Conservation (phyloP, 306 rosid genomes). For the Prunus davidiana region DNA sequence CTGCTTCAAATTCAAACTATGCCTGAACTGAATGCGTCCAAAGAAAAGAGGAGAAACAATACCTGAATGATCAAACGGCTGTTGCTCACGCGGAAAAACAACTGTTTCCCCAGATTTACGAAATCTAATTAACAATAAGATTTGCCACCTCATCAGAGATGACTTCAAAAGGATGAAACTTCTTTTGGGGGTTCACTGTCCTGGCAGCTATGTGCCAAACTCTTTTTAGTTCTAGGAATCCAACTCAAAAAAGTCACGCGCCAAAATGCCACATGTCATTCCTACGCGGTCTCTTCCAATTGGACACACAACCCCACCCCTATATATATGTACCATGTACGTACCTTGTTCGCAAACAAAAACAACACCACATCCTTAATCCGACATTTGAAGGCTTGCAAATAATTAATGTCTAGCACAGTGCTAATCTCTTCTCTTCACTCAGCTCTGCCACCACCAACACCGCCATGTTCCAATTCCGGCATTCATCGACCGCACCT, state of each 20-base stretch:
- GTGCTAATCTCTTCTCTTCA: slow-evolving; percentile 27
- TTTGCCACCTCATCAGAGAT: not conserved
- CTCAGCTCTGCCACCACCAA: slow-evolving; percentile 21
- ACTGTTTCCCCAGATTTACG: too few species aligned
- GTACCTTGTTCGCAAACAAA: not conserved
- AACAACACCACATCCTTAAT: not conserved
- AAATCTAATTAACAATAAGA: too few species aligned
- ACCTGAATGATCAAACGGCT: not conserved
- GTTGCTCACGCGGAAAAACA: not conserved
- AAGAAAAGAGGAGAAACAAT: not conserved
- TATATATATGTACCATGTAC: not conserved
- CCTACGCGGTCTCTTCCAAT: not conserved
- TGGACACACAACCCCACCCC: not conserved
- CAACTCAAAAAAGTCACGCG: not conserved
- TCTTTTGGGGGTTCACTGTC: not conserved
- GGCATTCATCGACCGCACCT: not conserved
- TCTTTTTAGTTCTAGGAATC: not conserved
- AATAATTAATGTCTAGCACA: not conserved
- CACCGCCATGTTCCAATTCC: not conserved
- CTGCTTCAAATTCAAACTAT: too few species aligned
- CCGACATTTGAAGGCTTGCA: not conserved
- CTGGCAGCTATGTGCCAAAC: not conserved
- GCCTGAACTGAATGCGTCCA: not conserved
- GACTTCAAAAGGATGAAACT: not conserved
- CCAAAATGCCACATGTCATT: not conserved